phyloP scores from a whole-genome alignment of 2,329 filamentous ascomycete genomes.

The Cyclaneusma minus region DNA sequence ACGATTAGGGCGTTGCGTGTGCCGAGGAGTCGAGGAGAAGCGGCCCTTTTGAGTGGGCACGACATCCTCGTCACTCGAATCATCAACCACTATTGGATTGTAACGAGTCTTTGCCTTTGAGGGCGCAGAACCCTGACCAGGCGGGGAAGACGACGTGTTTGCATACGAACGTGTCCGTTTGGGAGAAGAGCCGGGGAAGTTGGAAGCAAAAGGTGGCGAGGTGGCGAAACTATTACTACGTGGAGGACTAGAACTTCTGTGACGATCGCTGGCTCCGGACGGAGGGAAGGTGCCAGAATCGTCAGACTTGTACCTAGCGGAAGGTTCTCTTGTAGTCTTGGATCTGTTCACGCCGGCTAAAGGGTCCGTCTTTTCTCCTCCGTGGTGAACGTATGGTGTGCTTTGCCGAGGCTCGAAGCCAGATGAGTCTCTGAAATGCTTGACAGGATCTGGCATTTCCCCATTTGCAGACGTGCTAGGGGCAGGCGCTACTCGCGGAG shows the following conservation, averaged over 20 bases:
- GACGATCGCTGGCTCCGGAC: slow-evolving; percentile 1
- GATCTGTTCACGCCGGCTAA: slow-evolving; percentile 28
- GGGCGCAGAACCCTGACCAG: too few species aligned
- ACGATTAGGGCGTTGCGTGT: too few species aligned
- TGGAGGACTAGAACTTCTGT: slow-evolving; percentile 5
- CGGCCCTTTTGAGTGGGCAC: too few species aligned
- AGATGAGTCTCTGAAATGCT: slow-evolving; percentile 26
- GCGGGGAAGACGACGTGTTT: too few species aligned
- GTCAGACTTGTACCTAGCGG: slow-evolving; percentile 1
- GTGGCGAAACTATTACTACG: slow-evolving; percentile 4
- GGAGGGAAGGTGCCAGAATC: background rate
- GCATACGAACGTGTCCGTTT: slow-evolving; percentile 3
- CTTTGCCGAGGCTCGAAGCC: slow-evolving; percentile 34
- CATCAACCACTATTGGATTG: too few species aligned
- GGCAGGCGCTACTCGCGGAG: slow-evolving; percentile 2
- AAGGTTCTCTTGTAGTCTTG: slow-evolving; percentile 14
- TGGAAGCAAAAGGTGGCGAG: slow-evolving; percentile 1
- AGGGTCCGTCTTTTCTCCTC: slow-evolving; percentile 42
- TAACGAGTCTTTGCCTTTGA: too few species aligned
- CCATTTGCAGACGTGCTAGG: background rate
- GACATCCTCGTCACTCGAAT: too few species aligned
- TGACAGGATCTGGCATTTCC: slow-evolving; percentile 26
- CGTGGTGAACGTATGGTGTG: slow-evolving; percentile 37
- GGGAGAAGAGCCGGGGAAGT: slow-evolving; percentile 4
- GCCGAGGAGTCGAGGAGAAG: too few species aligned